phyloP scores from a whole-genome alignment of 768 basidiomycete genomes.

The Chlorophyllum brunneum region DNA sequence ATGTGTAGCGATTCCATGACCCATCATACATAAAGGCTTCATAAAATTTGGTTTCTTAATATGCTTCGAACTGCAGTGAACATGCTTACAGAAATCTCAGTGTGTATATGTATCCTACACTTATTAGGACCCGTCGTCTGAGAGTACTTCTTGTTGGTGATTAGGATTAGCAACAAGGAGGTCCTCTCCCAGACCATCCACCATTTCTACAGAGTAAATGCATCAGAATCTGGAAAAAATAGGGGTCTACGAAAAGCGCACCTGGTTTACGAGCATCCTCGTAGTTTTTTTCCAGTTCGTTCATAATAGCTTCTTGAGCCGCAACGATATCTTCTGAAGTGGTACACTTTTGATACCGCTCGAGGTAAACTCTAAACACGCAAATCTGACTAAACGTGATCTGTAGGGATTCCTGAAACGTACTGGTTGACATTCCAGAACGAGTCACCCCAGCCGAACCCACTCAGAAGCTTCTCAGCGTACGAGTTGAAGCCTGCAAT shows the following conservation, averaged over 20 bases:
- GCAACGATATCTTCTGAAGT: constrained; percentile 53
- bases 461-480: constrained; percentile 72
- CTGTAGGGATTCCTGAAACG: background rate
- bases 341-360: constrained; percentile 71
- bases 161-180: constrained; percentile 71
- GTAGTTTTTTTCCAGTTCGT: constrained; percentile 63
- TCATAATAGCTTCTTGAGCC: constrained; percentile 66
- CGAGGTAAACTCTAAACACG: constrained; percentile 52
- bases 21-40: too few relatives aligned
- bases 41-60: too few relatives aligned
- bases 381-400: background rate
- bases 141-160: constrained; percentile 29
- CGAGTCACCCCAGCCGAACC: constrained; percentile 89
- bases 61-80: too few relatives aligned
- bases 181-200: constrained; percentile 44
- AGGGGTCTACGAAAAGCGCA: constrained; percentile 18
- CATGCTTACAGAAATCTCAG: background rate
- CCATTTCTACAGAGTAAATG: background rate
- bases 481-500: constrained; percentile 83
- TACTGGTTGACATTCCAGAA: constrained; percentile 87
- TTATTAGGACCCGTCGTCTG: background rate
- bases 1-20: too few relatives aligned
- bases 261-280: constrained; percentile 54
- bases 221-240: background rate
- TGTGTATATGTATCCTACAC: background rate